Conservation (phyloP, 345 rosid genomes). For the Arabis hirsuta region DNA sequence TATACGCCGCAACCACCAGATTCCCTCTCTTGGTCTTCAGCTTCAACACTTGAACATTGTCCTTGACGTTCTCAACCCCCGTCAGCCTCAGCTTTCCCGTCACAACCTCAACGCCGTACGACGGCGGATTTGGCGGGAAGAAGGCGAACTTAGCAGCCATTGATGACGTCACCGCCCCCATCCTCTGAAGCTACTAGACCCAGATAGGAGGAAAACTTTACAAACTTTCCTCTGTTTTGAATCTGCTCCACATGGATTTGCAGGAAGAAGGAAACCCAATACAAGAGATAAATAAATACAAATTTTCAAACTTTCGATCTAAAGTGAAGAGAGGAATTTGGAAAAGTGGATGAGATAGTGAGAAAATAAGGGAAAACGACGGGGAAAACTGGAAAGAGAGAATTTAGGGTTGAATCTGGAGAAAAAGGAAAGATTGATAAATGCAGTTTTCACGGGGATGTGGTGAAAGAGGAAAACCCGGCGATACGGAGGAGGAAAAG, state of each 20-base stretch:
- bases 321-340: neutral
- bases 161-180: conserved; percentile 95
- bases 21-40: conserved; percentile 81
- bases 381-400: conserved; percentile 1
- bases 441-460: conserved; percentile 43
- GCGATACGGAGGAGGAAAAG: conserved; percentile 44
- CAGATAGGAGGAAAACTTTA: neutral
- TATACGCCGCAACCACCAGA: conserved; percentile 76
- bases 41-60: conserved; percentile 68
- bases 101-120: conserved; percentile 60
- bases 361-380: conserved; percentile 20
- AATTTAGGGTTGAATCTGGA: conserved; percentile 28
- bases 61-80: conserved; percentile 58
- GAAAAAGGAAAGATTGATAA: neutral
- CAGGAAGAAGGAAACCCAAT: neutral
- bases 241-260: neutral
- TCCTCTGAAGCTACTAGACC: conserved; percentile 18
- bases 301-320: conserved; percentile 34
- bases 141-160: conserved; percentile 96
- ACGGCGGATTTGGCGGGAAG: conserved; percentile 92
- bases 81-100: conserved; percentile 62
- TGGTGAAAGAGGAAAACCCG: conserved; percentile 46
- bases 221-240: conserved; percentile 24
- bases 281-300: neutral
- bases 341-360: conserved; percentile 10